Evolutionary conservation across 2,329 filamentous ascomycete species (phyloP), one percentile per base, ranked within the genome.

Genomic region (Exophiala bonariae): DNA sequence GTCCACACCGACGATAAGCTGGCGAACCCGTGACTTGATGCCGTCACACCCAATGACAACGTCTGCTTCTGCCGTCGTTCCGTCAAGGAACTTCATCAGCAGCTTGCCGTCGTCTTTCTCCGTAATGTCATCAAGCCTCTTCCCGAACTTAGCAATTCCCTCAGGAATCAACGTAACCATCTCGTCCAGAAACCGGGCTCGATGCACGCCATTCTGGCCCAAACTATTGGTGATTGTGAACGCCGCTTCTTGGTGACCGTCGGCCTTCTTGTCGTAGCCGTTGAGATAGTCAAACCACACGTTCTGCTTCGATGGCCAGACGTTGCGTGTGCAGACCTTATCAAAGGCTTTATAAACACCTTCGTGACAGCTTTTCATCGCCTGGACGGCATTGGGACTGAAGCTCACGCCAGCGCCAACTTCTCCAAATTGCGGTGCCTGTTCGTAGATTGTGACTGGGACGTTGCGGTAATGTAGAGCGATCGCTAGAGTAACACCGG

Each of bases 31-130:
- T 1, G 78, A 81, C 59, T 81, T 81, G 58, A 86, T 82, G 0
- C 83, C 83, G 62, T 86, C 83, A 59, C 80, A 83, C 4, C 79
- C 82, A 46, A 86, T 49, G 4, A 60, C 49, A 4, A 67, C 63
- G 52, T 70, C 68, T 11, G 73, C 67, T 35, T 69, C 61, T 2
- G 66, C 68, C 2, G 61, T 62, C 5, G 62, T 63, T 1, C 73
- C 73, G 50, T 77, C 74, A 13, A 63, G 56, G 41, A 77, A 78
- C 16, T 58, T 59, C 28, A 77, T 57, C 3, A 61, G 53, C 56
- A 73, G 44, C 56, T 63, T 55, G 45, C 62, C 52, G 17, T 26
- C 46, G n/a, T 2, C 49, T 37, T 30, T 57, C 44, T 18, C 46
- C 26, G 35, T 37, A 20, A 54, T 38, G 22, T 49, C 14, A 16